Conservation (phyloP, 23 red algal species). For the Agarophyton chilense region DNA sequence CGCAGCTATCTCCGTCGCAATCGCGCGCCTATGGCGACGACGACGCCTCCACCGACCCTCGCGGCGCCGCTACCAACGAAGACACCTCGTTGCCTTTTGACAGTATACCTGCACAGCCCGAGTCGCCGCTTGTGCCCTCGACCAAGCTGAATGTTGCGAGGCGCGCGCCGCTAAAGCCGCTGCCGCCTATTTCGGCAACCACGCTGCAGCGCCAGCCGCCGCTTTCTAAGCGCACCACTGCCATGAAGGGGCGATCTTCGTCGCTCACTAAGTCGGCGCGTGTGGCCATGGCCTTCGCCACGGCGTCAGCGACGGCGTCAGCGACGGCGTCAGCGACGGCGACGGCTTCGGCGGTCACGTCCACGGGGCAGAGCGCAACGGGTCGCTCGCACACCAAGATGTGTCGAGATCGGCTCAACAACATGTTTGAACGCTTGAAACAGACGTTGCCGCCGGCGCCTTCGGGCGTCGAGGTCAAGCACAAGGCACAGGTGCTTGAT, state of each 20-base stretch:
- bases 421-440: constrained; percentile 68
- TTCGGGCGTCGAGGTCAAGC: constrained; percentile 55
- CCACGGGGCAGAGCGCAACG: constrained; percentile 19
- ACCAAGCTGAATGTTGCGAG: not conserved
- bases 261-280: not conserved
- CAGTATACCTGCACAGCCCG: no score
- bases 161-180: not conserved
- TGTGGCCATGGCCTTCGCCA: not conserved
- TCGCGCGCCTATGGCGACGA: constrained; percentile 3
- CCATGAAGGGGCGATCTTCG: constrained; percentile 23
- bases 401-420: constrained; percentile 78
- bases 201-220: not conserved
- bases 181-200: not conserved
- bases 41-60: constrained; percentile 11
- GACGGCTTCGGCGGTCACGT: not conserved
- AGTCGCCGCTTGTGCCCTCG: not conserved
- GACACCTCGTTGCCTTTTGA: constrained; percentile 32
- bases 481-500: constrained; percentile 84
- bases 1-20: not conserved
- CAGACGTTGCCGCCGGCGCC: constrained; percentile 67
- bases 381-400: constrained; percentile 76
- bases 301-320: not conserved
- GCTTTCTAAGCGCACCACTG: not conserved
- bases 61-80: constrained; percentile 40
- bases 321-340: not conserved